phyloP scores from a whole-genome alignment of 257 asterid genomes.

The Solanum bulbocastanum region DNA sequence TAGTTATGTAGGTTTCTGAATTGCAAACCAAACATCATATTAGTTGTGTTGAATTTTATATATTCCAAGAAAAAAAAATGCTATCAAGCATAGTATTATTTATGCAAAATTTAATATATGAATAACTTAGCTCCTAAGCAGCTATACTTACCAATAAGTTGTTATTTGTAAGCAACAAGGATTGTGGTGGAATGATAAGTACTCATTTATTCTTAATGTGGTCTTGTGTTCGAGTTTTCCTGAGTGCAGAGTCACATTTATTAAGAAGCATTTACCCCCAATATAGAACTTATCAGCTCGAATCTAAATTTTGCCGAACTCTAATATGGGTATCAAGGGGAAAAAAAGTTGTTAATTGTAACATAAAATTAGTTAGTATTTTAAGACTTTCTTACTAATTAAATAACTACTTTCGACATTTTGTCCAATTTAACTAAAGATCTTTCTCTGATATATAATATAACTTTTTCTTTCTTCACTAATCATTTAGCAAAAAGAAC shows the following conservation, averaged over 20 bases:
- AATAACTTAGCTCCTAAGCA: background rate
- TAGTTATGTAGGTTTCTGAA: background rate
- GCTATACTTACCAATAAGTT: no score
- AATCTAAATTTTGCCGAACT: no score
- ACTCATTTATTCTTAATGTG: no score
- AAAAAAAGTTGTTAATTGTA: background rate
- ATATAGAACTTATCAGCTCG: rapidly evolving
- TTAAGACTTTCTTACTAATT: background rate
- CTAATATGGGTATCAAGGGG: background rate
- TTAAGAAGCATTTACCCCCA: no score
- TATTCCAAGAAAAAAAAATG: background rate
- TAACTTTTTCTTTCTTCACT: background rate
- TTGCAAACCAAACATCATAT: background rate
- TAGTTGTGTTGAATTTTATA: background rate
- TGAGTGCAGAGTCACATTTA: background rate
- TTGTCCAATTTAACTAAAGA: background rate
- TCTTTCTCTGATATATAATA: background rate
- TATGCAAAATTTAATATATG: background rate
- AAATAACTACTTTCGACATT: background rate
- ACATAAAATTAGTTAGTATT: background rate
- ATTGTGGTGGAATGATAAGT: background rate
- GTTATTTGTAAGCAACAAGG: background rate
- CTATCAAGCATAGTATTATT: background rate
- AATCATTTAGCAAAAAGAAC: background rate
- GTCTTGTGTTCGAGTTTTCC: background rate